These are phyloP conservation scores for Kodamaea fungicola DNA, from an alignment of 1,139 yeast species.

Conservation along the genomic window DNA sequence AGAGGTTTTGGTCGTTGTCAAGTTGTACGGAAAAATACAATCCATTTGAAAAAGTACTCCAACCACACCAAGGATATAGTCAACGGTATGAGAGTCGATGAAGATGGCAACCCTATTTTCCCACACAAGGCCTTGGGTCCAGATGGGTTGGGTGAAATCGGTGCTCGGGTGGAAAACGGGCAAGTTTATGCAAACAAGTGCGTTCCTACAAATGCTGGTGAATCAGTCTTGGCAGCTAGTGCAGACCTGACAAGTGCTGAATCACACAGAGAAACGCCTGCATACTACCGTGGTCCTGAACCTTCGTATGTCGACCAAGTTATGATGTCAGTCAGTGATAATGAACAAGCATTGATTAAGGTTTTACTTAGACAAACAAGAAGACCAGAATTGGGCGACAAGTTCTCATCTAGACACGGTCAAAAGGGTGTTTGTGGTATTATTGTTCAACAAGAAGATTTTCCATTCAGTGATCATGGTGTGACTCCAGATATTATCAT, in stretches of 20 bases:
- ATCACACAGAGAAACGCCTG: constrained; percentile 87
- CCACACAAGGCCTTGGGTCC: constrained; percentile 87
- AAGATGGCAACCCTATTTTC: constrained; percentile 73
- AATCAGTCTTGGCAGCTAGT: constrained; percentile 53
- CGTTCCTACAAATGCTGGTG: constrained; percentile 85
- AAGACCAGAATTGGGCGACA: constrained; percentile 97
- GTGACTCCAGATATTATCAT: constrained; percentile 91
- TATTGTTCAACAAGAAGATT: constrained; percentile 92
- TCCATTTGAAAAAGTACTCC: constrained; percentile 84
- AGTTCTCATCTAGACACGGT: constrained; percentile 95
- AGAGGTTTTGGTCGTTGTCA: constrained; percentile 99
- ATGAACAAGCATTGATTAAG: constrained; percentile 90
- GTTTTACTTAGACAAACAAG: constrained; percentile 92
- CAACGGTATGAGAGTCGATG: constrained; percentile 87
- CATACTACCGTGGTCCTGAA: constrained; percentile 89
- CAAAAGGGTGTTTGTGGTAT: constrained; percentile 99
- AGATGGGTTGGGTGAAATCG: constrained; percentile 97
- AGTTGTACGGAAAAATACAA: constrained; percentile 89
- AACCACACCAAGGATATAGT: constrained; percentile 90
- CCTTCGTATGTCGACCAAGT: constrained; percentile 95
- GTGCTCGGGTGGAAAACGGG: constrained; percentile 84
- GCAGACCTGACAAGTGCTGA: constrained; percentile 31
- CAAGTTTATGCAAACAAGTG: constrained; percentile 92
- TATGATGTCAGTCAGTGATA: constrained; percentile 94
- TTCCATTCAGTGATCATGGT: constrained; percentile 92